Evolutionary conservation across 1,139 yeast species (phyloP), one percentile per base, ranked within the genome.

Genomic region (Blastobotrys apis): DNA sequence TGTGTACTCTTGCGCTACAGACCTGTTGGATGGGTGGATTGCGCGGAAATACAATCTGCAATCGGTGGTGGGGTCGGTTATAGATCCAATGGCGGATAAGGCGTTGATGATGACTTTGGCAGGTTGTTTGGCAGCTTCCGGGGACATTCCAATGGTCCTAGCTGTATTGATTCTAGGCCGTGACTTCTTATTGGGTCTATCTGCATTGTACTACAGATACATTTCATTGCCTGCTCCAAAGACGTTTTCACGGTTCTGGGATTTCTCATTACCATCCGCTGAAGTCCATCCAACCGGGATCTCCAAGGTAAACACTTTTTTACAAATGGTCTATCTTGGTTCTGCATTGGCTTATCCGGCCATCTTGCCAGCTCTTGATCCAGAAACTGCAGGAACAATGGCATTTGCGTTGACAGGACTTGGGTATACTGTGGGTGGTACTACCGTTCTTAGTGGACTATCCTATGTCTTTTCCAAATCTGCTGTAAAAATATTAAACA

Each of bases 61-160:
- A 56, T 81, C 95, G 0, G 81, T 85, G 1, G 76, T 90, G 3
- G 99, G 99, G 0, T 84, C 96, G 0, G 82, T 94, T 17, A 70
- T 94, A 34, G 99, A 94, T 59, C 98, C 99, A 0, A 74, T 88
- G 69, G 99, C 98, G 0, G 99, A 94, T 61, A 94, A 94, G 63
- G 70, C 85, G 20, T 70, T 94, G 37, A 87, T 94, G 96, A 77
- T 94, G 35, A 78, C 85, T 0, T 79, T 95, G 45, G 88, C 97
- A 0, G 71, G 81, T 0, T 79, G 95, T 43, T 68, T 92, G 47
- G 80, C 94, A 1, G 77, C 79, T 30, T 73, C 81, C 0, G 79
- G 84, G 3, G 78, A 80, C 16, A 53, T 69, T 39, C 71, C 74
- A 88, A 46, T 75, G 3, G 74, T 78, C 45, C 68, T 92, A 42